Evolutionary conservation across 78 protist genomes (phyloP), one percentile per base, ranked within the genome.

Genomic region (Dictyostelium citrinum): DNA sequence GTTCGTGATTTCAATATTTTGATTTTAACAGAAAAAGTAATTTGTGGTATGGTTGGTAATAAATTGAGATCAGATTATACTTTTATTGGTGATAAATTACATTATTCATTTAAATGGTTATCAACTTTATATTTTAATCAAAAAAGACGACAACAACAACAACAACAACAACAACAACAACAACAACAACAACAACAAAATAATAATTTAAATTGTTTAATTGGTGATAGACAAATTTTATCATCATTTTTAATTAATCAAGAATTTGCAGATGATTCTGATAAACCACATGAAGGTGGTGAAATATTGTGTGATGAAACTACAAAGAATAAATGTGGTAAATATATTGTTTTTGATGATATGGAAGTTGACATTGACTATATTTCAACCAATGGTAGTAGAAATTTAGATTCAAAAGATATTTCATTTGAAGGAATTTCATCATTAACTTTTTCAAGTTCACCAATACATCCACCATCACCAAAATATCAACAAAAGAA

Each of bases 1-100:
- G 64, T 84, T 27, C 60, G 75, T 37, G 82, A 84, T 75, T 39
- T 60, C 5, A 85, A 85, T 76, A 39, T 76, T 1, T 7, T 85
- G 67, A 83, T 85, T 16, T 27, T 85, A n/a, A 76, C 84, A 0
- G 91, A 85, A 41, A 76, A 76, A 51, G 79, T 85, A 12, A 68
- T 61, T 14, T 74, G 77, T 43, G 91, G 91, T 58, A n/a, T 85
- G 41, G 77, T 85, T 60, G 91, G 91, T 29, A 35, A 24, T 58
- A 85, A 85, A 80, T 14, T 12, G 20, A 31, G 91, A 76, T 76
- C 84, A 27, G 77, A 74, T 31, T 85, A 76, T 76, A 82, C 76
- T 9, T 33, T 85, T 5, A 85, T 85, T 76, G 91, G 91, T 43
- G 68, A 74, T 20, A 74, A 60, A 41, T 58, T 76, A 74, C 91